phyloP scores from a whole-genome alignment of 768 basidiomycete species.

The Rhodocollybia butyracea region DNA sequence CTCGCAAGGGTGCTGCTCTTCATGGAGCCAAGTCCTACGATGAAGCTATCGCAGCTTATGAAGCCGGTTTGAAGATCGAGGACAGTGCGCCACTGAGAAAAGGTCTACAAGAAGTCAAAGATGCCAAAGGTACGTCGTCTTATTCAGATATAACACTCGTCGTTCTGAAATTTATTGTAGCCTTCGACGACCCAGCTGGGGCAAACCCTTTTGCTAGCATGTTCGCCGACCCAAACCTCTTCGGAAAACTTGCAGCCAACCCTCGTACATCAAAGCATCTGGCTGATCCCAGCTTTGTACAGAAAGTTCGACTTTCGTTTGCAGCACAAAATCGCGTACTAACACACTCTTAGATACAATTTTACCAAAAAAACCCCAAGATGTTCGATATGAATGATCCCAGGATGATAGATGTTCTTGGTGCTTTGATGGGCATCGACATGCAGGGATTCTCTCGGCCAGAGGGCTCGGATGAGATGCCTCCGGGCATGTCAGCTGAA shows the following conservation, averaged over 20 bases:
- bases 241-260: conserved; percentile 82
- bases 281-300: conserved; percentile 78
- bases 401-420: conserved; percentile 91
- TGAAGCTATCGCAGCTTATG: conserved; percentile 83
- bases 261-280: conserved; percentile 84
- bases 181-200: conserved; percentile 41
- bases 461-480: conserved; percentile 80
- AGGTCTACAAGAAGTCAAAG: conserved; percentile 84
- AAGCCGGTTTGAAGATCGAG: conserved; percentile 77
- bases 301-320: conserved; percentile 41
- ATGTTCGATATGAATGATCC: conserved; percentile 74
- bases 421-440: conserved; percentile 91
- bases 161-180: conserved; percentile 19
- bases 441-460: conserved; percentile 82
- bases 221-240: conserved; percentile 80
- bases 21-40: conserved; percentile 79
- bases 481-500: conserved; percentile 47
- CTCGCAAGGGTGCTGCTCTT: conserved; percentile 88
- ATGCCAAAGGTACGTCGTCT: conserved; percentile 64
- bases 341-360: conserved; percentile 43
- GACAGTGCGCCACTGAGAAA: conserved; percentile 80
- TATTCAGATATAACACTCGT: conserved; percentile 5
- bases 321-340: conserved; percentile 8
- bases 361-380: conserved; percentile 66
- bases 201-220: conserved; percentile 65